Base-by-base conservation (phyloP, 768 basidiomycete genomes). In the Termitomyces sp. region DNA sequence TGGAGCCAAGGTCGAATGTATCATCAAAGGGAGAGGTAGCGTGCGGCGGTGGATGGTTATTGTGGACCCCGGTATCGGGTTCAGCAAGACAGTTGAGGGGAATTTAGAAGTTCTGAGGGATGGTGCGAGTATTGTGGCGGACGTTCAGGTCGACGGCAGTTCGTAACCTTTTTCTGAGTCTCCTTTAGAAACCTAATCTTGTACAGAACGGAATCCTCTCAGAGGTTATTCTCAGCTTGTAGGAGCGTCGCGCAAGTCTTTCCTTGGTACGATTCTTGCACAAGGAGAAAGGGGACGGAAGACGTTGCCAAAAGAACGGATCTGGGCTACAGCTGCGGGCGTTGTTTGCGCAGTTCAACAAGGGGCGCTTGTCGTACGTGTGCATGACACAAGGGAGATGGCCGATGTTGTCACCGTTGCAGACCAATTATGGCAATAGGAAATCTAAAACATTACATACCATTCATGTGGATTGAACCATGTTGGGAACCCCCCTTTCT, bases 21-120 rank as follows among this genome's bases (percentile, higher is more conserved):
- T 90, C 31, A 81, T 97, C 29, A 80, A 76, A 34, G 89, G 88
- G 0, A 78, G 73, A 53, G 87, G 86, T 0, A 92, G 94, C 0
- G 74, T 98, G 10, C 79, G 92, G 59, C 76, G 91, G 55, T 98
- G 96, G 96, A 81, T 92, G 61, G 85, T 98, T 63, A 81, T 98
- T 56, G 82, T 89, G 31, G 97, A 98, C 75, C 93, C 96, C 3
- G 96, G 96, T 0, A 77, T 98, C 56, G 96, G 97, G 38, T 99
- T 98, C 72, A 96, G 95, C 73, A 98, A 98, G 74, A 83, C 86
- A 0, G 71, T 87, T 2, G 81, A 86, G 34, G 92, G 83, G 5
- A 96, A 96, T 72, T 65, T 94, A 38, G 78, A 81, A 63, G 67
- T 96, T 11, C 71, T 98, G 53, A 80, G 87, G 10, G 66, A 81